These are phyloP conservation scores for Plasmodium gonderi DNA, from an alignment of 169 alveolate genomes.

Conservation along the genomic window DNA sequence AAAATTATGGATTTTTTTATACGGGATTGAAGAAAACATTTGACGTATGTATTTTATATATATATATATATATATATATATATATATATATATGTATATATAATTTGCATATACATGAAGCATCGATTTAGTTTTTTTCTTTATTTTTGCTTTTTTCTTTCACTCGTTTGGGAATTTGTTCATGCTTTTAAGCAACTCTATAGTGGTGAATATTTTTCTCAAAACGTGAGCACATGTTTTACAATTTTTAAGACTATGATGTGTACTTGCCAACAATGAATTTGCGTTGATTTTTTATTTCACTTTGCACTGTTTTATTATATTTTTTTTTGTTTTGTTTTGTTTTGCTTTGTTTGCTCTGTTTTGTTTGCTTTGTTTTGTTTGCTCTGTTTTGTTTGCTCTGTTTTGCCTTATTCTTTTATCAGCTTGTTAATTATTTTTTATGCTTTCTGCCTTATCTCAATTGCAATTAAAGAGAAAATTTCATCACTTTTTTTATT, in stretches of 20 bases:
- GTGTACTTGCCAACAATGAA: neutral
- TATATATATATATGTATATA: too few species aligned
- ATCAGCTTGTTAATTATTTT: too few species aligned
- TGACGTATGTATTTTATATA: neutral
- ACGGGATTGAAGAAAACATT: neutral
- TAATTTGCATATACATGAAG: neutral
- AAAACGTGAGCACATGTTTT: neutral
- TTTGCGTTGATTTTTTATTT: neutral
- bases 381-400: too few species aligned
- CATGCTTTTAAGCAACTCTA: neutral
- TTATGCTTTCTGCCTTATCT: neutral
- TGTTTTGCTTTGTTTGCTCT: too few species aligned
- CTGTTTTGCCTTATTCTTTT: neutral
- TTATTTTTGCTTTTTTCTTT: neutral
- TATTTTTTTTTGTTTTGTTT: neutral
- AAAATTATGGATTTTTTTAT: too few species aligned
- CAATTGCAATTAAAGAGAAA: neutral
- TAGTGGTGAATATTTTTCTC: neutral
- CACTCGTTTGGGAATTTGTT: neutral
- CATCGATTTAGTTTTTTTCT: neutral
- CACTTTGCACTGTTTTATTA: neutral
- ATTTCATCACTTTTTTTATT: neutral
- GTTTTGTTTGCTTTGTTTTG: too few species aligned
- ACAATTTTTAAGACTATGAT: neutral
- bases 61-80: too few species aligned